These are phyloP conservation scores for Pterocarpus santalinus DNA, from an alignment of 306 rosid genomes.

Conservation along the genomic window DNA sequence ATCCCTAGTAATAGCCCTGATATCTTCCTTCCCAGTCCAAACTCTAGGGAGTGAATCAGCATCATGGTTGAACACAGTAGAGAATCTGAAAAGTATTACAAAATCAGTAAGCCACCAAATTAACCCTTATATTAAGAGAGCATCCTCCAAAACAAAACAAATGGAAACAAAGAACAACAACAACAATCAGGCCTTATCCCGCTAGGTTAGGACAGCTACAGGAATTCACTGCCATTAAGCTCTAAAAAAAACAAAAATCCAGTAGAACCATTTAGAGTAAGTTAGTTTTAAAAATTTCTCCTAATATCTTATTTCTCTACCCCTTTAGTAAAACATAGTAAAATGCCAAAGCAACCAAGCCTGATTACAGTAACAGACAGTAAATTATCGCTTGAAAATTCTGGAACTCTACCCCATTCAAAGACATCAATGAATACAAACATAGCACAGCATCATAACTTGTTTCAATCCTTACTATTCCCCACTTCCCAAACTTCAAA, in stretches of 20 bases:
- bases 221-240: background rate
- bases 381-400: constrained; percentile 28
- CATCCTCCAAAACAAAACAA: constrained; percentile 25
- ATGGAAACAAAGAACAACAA: constrained; percentile 14
- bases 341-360: constrained; percentile 3
- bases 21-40: constrained; percentile 94
- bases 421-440: constrained; percentile 11
- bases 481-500: constrained; percentile 11
- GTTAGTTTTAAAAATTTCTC: background rate
- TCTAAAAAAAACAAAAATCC: constrained; percentile 24
- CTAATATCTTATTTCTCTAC: background rate
- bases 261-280: constrained; percentile 27
- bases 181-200: background rate
- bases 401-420: constrained; percentile 22
- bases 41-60: constrained; percentile 85
- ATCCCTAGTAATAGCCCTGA: constrained; percentile 76
- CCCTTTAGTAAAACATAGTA: constrained; percentile 2
- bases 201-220: constrained; percentile 1
- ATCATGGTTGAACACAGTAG: constrained; percentile 82
- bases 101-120: constrained; percentile 43
- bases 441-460: background rate
- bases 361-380: constrained; percentile 3
- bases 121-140: constrained; percentile 5
- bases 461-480: constrained; percentile 1
- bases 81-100: constrained; percentile 70